Percentiles rank a stretch among this genome's conserved stretches.
phyloP scores from a whole-genome alignment of 2,329 filamentous ascomycete genomes.

The Epichloe elymi region DNA sequence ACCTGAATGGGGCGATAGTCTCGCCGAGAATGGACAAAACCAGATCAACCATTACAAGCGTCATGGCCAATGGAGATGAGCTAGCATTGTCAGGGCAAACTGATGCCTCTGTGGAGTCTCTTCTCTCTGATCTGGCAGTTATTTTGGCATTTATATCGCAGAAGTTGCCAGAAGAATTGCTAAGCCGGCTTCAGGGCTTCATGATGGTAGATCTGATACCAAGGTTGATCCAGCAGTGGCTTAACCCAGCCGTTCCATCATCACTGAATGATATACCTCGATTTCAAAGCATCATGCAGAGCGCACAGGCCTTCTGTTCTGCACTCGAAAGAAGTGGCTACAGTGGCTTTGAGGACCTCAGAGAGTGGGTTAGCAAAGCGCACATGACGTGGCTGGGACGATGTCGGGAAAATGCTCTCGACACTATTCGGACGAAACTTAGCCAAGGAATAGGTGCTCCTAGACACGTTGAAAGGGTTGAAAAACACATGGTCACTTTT shows the following conservation, averaged over 20 bases:
- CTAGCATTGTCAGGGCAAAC: constrained; percentile 30
- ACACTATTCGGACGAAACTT: constrained; percentile 58
- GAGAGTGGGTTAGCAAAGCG: constrained; percentile 68
- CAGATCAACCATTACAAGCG: constrained; percentile 19
- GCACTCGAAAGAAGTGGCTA: constrained; percentile 51
- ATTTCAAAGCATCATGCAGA: constrained; percentile 59
- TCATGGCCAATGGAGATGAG: constrained; percentile 29
- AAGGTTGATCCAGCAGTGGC: constrained; percentile 58
- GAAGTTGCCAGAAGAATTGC: constrained; percentile 39
- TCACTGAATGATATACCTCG: constrained; percentile 55
- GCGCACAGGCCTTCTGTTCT: constrained; percentile 50
- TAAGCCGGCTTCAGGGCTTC: constrained; percentile 48
- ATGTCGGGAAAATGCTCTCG: constrained; percentile 66
- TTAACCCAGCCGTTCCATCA: constrained; percentile 63
- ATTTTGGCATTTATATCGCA: constrained; percentile 39
- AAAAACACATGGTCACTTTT: constrained; percentile 65
- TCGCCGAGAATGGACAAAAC: constrained; percentile 41
- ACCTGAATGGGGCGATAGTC: constrained; percentile 48
- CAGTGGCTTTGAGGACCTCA: constrained; percentile 47
- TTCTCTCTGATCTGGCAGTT: constrained; percentile 40
- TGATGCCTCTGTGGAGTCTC: constrained; percentile 31
- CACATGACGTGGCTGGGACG: constrained; percentile 77
- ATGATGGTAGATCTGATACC: constrained; percentile 59
- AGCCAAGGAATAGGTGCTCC: constrained; percentile 51
- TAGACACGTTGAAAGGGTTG: constrained; percentile 66